Percentiles rank a stretch among this genome's conserved stretches.
These are phyloP conservation scores for Alternaria gansuensis DNA, from an alignment of 2,329 filamentous ascomycete species.

Conservation along the genomic window DNA sequence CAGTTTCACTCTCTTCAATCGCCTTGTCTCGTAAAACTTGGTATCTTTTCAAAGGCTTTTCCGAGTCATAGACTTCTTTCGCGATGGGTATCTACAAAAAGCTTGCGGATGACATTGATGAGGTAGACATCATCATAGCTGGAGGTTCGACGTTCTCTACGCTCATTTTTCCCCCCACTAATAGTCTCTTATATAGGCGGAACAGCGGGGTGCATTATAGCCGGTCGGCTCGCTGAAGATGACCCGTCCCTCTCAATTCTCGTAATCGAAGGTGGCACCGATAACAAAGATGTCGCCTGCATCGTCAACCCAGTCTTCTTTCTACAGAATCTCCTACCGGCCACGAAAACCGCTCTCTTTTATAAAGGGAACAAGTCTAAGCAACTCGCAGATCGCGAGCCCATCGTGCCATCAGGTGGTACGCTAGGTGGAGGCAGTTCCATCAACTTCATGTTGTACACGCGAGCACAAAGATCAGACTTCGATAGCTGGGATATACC, in stretches of 20 bases:
- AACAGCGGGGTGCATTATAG: conserved; percentile 58
- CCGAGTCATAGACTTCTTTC: background rate
- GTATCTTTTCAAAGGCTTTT: background rate
- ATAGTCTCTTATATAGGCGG: conserved; percentile 23
- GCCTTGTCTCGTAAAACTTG: background rate
- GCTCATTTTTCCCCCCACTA: background rate
- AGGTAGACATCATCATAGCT: conserved; percentile 63
- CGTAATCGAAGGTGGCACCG: conserved; percentile 63
- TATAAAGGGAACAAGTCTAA: conserved; percentile 60
- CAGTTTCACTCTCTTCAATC: background rate
- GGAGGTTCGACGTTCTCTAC: conserved; percentile 51
- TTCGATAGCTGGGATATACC: conserved; percentile 63
- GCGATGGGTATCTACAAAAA: conserved; percentile 47
- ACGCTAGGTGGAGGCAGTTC: conserved; percentile 68
- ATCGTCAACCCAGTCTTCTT: conserved; percentile 64
- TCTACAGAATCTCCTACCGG: conserved; percentile 59
- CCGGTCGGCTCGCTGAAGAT: conserved; percentile 56
- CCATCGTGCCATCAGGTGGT: conserved; percentile 56
- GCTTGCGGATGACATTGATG: conserved; percentile 52
- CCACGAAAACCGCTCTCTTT: conserved; percentile 62
- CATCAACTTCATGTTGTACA: conserved; percentile 57
- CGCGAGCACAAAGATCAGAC: conserved; percentile 57
- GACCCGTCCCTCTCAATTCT: conserved; percentile 44
- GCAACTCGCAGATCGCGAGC: conserved; percentile 58
- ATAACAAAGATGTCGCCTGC: conserved; percentile 62